Evolutionary conservation across 306 rosid genomes (phyloP), one percentile per base, ranked within the genome.

Genomic region (Prunus fruticosa): DNA sequence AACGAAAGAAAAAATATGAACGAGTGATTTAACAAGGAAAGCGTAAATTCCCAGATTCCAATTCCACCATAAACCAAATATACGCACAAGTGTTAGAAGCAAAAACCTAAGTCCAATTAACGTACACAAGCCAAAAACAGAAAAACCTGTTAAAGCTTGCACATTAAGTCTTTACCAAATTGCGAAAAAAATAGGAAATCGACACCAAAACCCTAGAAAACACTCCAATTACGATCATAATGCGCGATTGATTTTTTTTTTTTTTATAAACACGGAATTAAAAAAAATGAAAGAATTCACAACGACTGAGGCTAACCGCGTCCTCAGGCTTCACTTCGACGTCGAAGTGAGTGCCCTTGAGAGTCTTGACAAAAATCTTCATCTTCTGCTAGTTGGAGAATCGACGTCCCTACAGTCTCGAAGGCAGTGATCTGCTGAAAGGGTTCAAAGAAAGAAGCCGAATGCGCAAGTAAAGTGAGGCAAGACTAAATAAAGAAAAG

Each of bases 281-380:
- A 64, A 3, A 70, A 70, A 52, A 9, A 19, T 4, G 53, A 12
- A 11, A 1, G 65, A 51, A 43, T 45, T 46, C n/a, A 72, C 22
- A 70, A 4, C 0, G 51, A 52, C 4, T 15, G 5, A 27, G 8
- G 20, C 83, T 73, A 69, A 93, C 98, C 93, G 84, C 67, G 78
- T 90, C 89, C 67, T 86, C 78, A 14, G 96, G 89, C 77, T 87
- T 80, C 74, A 93, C 98, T 86, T 90, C 87, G 78, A 93, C 84
- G 81, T 93, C 97, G 87, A 93, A 93, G 91, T 90, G 92, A 16
- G 90, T 77, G 71, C 97, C 97, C 69, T 91, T 93, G 74, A 93
- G 93, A 84, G 96, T 91, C 87, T 90, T 93, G 11, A 93, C 94
- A 51, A 88, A 91, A 83, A 93, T 77, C 91, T 93, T 93, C 98